Evolutionary conservation across 192 early-diverging fungal species (phyloP), one percentile per base, ranked within the genome.

Genomic region (Coemansia aciculifera): DNA sequence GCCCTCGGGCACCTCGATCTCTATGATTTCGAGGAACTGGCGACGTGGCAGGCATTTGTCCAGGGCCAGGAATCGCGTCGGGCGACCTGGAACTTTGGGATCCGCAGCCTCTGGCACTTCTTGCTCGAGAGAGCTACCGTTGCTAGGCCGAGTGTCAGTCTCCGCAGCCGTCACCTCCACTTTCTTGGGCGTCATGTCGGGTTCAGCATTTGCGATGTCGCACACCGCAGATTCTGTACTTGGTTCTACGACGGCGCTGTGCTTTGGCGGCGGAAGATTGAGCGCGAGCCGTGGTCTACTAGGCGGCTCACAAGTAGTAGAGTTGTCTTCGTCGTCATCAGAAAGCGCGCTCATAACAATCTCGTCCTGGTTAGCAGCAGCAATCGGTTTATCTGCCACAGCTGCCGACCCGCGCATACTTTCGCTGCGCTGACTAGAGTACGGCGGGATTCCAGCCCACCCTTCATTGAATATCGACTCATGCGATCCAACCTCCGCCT

Each of bases 31-130:
- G 31, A 99, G 73, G 69, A 94, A 98, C 38, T 92, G 81, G 1
- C 92, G 84, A 5, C 81, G 60, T 2, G 89, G 90, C 23, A 93
- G 52, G 62, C 98, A 99, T 62, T 98, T 98, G 81, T 99, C 98
- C n/a, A 99, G 79, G 3, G 95, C 88, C 43, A 98, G 67, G 76
- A 99, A 99, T 36, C 85, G 74, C 2, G 98, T 99, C 8, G 78
- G 52, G 0, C 77, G 71, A 2, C 73, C 69, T 27, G 74, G 62
- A 10, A 74, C 69, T 19, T 64, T 68, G 10, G 68, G 76, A 31
- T 67, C 49, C 2, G 59, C 34, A 8, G 59, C 3, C 59, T 60
- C 34, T 19, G 32, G 12, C 0, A 36, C 57, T n/a, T 32, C 37
- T 39, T 31, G 59, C 37, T 36, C 37, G 8, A n/a, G 6, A 17